Base-by-base conservation (phyloP, 1,139 yeast species). In the Pichia norvegensis region DNA sequence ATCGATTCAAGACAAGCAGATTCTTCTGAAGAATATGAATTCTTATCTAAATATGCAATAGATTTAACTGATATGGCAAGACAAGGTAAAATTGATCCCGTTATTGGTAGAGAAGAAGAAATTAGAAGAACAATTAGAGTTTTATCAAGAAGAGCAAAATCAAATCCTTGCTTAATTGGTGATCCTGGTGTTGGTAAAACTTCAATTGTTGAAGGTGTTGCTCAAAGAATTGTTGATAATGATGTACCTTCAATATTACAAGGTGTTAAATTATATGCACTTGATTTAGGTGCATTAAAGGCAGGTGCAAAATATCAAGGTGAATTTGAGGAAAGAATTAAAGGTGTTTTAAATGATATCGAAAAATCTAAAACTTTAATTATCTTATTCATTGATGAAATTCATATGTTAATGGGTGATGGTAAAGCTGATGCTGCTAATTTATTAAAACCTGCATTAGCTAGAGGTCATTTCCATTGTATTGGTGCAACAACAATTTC, bases 171-270 rank as follows among this genome's bases (percentile, higher is more conserved):
- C 55, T 71, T 92, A 54, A 87, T 92, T 60, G 99, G 99, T 73
- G 97, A 92, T 61, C 96, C 98, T 31, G 99, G 99, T 78, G 97
- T 92, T 45, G 99, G 99, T 73, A 92, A 92, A 69, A 94, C 98
- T 35, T 85, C 95, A 20, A 90, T 92, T 58, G 95, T 90, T 43
- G 99, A 92, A 70, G 98, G 98, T 56, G 97, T 92, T 48, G 97
- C 98, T 16, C 97, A 92, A 68, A 78, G 98, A 68, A 88, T 92
- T 53, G 81, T 92, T 51, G 97, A 92, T 60, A 87, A 86, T 49
- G 99, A 92, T 67, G 95, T 94, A 17, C 98, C 98, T 39, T 78
- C 81, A 41, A 85, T 90, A 51, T 73, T 92, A 57, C 83, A 86
- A 46, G 80, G 80, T 52, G 79, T 95, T 53, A 78, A 83, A 54